phyloP scores from a whole-genome alignment of 495 filamentous ascomycete genomes.

The Neurospora sp. region DNA sequence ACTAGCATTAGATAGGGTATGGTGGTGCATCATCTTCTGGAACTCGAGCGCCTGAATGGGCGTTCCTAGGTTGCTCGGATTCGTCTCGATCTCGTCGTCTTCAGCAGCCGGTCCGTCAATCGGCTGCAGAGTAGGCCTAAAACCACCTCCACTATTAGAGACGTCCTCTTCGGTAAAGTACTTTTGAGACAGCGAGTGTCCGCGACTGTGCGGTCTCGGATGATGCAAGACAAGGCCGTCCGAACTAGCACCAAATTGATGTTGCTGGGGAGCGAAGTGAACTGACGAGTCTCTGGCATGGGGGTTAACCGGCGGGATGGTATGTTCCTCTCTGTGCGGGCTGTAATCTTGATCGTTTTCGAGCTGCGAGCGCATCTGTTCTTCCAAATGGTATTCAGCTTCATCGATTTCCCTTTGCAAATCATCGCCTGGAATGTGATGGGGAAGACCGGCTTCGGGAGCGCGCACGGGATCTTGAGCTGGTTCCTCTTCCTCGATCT shows the following conservation, averaged over 20 bases:
- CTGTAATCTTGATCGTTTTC: slow-evolving; percentile 56
- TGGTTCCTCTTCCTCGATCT: slow-evolving; percentile 43
- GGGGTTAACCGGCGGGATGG: slow-evolving; percentile 10
- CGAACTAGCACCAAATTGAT: slow-evolving; percentile 33
- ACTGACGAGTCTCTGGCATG: slow-evolving; percentile 32
- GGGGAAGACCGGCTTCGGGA: slow-evolving; percentile 33
- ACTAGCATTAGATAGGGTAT: slow-evolving; percentile 33
- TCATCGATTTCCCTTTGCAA: slow-evolving; percentile 81
- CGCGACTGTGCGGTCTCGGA: slow-evolving; percentile 51
- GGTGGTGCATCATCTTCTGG: slow-evolving; percentile 27
- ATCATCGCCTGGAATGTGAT: slow-evolving; percentile 40
- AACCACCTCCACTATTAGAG: slow-evolving; percentile 22
- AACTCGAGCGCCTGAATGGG: slow-evolving; percentile 39
- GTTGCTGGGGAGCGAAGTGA: slow-evolving; percentile 29
- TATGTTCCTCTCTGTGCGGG: slow-evolving; percentile 39
- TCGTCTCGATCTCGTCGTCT: slow-evolving; percentile 63
- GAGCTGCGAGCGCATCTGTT: slow-evolving; percentile 59
- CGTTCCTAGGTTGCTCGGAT: slow-evolving; percentile 62
- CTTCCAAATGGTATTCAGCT: slow-evolving; percentile 72
- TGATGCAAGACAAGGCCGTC: slow-evolving; percentile 46
- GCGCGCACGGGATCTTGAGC: slow-evolving; percentile 38
- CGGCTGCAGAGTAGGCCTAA: slow-evolving; percentile 19
- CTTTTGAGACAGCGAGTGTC: slow-evolving; percentile 46
- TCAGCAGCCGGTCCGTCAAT: slow-evolving; percentile 33
- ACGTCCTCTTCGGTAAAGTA: slow-evolving; percentile 38